Base-by-base conservation (phyloP, 805 yeast species). In the Pichia exigua region DNA sequence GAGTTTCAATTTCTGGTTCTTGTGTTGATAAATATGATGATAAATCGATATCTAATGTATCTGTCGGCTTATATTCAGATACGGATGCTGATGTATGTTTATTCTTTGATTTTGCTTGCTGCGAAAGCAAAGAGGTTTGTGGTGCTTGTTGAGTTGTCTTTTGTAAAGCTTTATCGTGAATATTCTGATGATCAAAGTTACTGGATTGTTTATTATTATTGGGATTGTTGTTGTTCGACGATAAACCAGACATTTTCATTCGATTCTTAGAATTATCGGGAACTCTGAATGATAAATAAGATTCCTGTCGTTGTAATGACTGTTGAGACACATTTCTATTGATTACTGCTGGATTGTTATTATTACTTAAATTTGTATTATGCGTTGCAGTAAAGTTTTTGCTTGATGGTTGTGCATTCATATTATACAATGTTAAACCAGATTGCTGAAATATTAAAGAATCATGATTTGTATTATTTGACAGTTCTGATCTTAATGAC, bases 1-100 rank as follows among this genome's bases (percentile, higher is more conserved):
- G 74, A 1, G 87, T 81, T 54, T 82, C 87, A 28, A 70, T 64
- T 48, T 70, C 70, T 0, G 67, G 66, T 54, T 51, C 66, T 57
- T 55, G 60, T 48, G 54, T 68, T 68, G 50, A 76, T 59, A 61
- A 72, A 74, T 42, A 60, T 1, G 60, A 55, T 20, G 56, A 54
- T 45, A 60, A 53, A 38, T 56, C 59, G 30, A 56, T 41, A 18
- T 54, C 48, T 15, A 42, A 4, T 35, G 26, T 13, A 18, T 48
- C 44, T 17, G n/a, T 9, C 7, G 26, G 26, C 4, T 28, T 47
- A n/a, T 17, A 17, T 35, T 35, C 39, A 7, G 18, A 5, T 35
- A 20, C 39, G 11, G 9, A 5, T 35, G 39, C 4, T 35, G 39
- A n/a, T 15, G 11, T 35, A 35, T 8, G 2, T 7, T 35, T 15